Conservation (phyloP, 176 grass and related monocot species). For the Microstegium vimineum region DNA sequence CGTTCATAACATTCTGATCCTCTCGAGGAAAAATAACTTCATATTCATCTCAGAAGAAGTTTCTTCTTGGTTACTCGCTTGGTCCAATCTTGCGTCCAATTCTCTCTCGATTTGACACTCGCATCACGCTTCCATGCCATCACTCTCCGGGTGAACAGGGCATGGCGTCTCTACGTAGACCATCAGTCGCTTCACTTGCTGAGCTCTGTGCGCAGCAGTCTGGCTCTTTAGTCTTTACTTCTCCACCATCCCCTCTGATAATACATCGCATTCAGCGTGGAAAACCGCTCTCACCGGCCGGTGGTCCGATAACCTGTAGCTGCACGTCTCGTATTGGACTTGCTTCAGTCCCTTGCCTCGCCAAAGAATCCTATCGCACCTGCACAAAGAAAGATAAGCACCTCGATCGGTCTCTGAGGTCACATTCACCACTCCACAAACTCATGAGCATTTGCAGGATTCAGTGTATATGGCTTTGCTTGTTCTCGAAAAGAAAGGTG, state of each 20-base stretch:
- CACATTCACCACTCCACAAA: neutral
- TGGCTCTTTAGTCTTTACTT: neutral
- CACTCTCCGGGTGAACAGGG: neutral
- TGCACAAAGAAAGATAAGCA: conserved; percentile 24
- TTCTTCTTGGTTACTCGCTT: neutral
- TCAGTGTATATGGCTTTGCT: neutral
- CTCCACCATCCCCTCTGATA: conserved; percentile 15
- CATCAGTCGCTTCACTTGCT: neutral
- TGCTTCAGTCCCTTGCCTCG: conserved; percentile 72
- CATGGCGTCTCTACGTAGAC: neutral
- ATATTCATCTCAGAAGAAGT: neutral
- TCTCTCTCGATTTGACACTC: neutral
- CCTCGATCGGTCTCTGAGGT: neutral
- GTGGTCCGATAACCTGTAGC: conserved; percentile 75
- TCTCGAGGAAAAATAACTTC: neutral
- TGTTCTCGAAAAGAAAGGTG: neutral
- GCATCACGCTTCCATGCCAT: neutral
- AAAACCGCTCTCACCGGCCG: conserved; percentile 72
- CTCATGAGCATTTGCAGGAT: neutral
- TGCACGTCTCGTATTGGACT: conserved; percentile 62
- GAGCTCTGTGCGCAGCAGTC: neutral
- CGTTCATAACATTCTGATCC: neutral
- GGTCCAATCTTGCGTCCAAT: neutral
- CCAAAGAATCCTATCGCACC: conserved; percentile 98
- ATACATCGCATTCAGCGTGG: conserved; percentile 36